phyloP scores from a whole-genome alignment of 371 early-diverging fungal genomes.

The Actinomortierella wolfii region DNA sequence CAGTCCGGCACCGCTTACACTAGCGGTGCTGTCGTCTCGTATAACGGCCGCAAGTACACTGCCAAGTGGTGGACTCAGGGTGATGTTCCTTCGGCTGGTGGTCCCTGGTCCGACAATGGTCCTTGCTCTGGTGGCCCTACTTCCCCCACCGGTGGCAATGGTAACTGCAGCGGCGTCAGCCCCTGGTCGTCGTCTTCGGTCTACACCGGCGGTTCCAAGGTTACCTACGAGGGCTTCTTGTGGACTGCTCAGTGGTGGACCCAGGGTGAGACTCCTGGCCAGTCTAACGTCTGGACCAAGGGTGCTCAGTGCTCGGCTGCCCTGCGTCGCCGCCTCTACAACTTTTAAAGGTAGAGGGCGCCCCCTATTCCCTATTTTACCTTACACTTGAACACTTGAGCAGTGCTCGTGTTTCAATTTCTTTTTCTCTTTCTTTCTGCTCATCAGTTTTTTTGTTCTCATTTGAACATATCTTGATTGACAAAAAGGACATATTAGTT shows the following conservation, averaged over 20 bases:
- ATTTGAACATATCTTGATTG: no score
- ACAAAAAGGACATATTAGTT: no score
- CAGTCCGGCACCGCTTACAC: constrained; percentile 45
- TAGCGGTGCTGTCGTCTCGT: constrained; percentile 48
- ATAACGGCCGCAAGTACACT: constrained; percentile 47
- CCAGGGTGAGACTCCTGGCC: constrained; percentile 43
- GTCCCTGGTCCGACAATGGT: constrained; percentile 43
- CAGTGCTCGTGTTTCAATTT: no score
- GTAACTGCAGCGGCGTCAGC: constrained; percentile 18
- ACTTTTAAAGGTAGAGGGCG: no score
- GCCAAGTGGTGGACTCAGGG: constrained; percentile 50
- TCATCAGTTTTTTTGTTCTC: no score
- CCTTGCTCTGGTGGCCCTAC: constrained; percentile 15
- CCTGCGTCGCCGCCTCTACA: constrained; percentile 34
- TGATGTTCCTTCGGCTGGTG: constrained; percentile 39
- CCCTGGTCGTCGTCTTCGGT: constrained; percentile 41
- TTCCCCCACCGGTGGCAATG: constrained; percentile 10
- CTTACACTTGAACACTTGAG: no score
- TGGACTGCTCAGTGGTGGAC: constrained; percentile 52
- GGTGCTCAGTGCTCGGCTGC: constrained; percentile 34
- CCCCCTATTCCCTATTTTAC: no score
- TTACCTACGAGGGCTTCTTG: constrained; percentile 49
- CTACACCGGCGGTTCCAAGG: constrained; percentile 51
- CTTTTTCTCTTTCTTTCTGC: no score
- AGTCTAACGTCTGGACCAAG: constrained; percentile 32